Conservation (phyloP, 164 flowering plant genomes). For the Cinnamomum micranthum region DNA sequence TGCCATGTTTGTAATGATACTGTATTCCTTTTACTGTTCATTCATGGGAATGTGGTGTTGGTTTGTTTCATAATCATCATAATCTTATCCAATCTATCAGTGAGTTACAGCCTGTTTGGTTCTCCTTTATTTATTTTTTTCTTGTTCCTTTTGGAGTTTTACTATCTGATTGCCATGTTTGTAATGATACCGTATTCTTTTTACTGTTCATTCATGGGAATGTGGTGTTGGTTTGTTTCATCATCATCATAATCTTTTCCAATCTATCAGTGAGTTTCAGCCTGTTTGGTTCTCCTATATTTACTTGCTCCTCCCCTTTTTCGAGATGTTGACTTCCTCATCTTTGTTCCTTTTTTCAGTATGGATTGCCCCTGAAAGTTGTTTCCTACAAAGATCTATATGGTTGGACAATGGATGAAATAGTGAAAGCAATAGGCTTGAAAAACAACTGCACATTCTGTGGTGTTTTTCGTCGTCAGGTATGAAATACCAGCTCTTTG, state of each 20-base stretch:
- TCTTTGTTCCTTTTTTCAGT: slow-evolving; percentile 36
- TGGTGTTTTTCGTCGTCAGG: slow-evolving; percentile 99
- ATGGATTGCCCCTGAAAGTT: slow-evolving; percentile 85
- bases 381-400: slow-evolving; percentile 91
- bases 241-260: no score
- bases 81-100: no score
- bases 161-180: no score
- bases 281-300: background rate
- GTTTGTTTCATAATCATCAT: no score
- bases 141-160: background rate
- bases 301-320: background rate
- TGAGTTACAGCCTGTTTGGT: no score
- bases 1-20: no score
- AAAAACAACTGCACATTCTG: slow-evolving; percentile 99
- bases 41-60: no score
- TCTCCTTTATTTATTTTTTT: background rate
- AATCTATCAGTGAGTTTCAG: background rate
- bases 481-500: slow-evolving; percentile 17
- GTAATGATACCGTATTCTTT: no score
- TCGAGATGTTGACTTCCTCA: background rate
- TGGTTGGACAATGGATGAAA: slow-evolving; percentile 99
- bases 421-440: slow-evolving; percentile 91
- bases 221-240: no score
- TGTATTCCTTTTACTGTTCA: no score
- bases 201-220: no score